Base-by-base conservation (phyloP, 2,329 filamentous ascomycete genomes). In the Exophiala sideris region DNA sequence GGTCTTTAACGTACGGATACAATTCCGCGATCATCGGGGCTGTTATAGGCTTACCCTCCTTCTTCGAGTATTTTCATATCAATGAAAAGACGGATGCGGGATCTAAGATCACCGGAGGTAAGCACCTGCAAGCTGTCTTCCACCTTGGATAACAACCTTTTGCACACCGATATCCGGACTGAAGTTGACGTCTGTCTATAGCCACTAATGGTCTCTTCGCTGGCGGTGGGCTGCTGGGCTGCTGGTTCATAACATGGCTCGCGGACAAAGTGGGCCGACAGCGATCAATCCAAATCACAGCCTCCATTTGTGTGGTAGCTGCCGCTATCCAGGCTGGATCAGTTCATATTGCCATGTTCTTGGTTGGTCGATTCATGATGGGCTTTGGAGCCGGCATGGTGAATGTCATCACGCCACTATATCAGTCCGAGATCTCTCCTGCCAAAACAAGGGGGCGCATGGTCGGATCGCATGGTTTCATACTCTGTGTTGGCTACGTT, bases 51-150 rank as follows among this genome's bases (percentile, higher is more conserved):
- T 50, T 56, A 12, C 57, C 57, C 8, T 59, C 57, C 18, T 59
- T 55, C 36, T 59, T 52, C 46, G 29, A 53, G n/a, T 79, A 73
- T 65, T 79, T 80, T 61, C 57, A 74, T 40, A 70, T 80, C 45
- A 53, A 59, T 21, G 50, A 51, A 47, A 58, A 51, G 39, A 51
- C 51, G 21, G 20, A 33, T 10, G 50, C 40, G 9, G 55, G 55
- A 5, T 54, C 51, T 16, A 41, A 39, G 18, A 52, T 54, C 42
- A 58, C 53, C 35, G 57, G 57, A 29, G 51, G 56, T 55, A 38
- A 50, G 51, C 45, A 18, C 0, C 76, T 76, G 0, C 67, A 71
- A 3, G 71, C 70, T 6, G 76, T 78, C 24, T 21, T 24, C 16
- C 3, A 20, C 34, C 12, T 12, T 8, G 5, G 12, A 21, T 5